These are phyloP conservation scores for Nelumbo lutea DNA, from an alignment of 164 flowering plant species.

Conservation along the genomic window DNA sequence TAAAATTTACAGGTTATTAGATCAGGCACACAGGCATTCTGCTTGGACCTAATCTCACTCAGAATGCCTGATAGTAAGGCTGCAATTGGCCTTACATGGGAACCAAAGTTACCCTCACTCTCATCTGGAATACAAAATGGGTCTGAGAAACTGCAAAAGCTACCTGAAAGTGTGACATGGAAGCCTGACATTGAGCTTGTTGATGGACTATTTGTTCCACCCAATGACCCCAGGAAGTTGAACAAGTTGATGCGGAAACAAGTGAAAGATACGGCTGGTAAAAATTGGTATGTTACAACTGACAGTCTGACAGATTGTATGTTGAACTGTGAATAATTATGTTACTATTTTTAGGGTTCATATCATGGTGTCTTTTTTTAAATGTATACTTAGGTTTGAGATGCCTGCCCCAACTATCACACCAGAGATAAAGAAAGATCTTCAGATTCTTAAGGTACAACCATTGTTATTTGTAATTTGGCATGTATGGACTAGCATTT, in stretches of 20 bases:
- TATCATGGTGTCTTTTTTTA: too few species aligned
- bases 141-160: slow-evolving; percentile 8
- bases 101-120: slow-evolving; percentile 45
- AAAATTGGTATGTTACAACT: slow-evolving; percentile 41
- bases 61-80: slow-evolving; percentile 34
- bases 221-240: slow-evolving; percentile 64
- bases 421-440: slow-evolving; percentile 77
- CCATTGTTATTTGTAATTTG: background rate
- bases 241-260: slow-evolving; percentile 62
- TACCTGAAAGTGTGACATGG: slow-evolving; percentile 25
- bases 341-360: too few species aligned
- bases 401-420: slow-evolving; percentile 88
- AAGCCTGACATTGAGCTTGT: slow-evolving; percentile 52
- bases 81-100: slow-evolving; percentile 57
- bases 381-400: slow-evolving; percentile 58
- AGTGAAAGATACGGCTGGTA: slow-evolving; percentile 73
- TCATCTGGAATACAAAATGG: slow-evolving; percentile 15
- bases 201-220: slow-evolving; percentile 79
- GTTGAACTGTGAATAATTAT: too few species aligned
- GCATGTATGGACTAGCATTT: background rate
- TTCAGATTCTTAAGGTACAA: slow-evolving; percentile 72
- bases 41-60: background rate
- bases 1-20: background rate
- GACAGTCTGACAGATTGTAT: background rate
- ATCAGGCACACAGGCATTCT: background rate